Percentiles rank a stretch among this genome's conserved stretches.
phyloP scores from a whole-genome alignment of 768 basidiomycete genomes.

The Pleurotus djamor region DNA sequence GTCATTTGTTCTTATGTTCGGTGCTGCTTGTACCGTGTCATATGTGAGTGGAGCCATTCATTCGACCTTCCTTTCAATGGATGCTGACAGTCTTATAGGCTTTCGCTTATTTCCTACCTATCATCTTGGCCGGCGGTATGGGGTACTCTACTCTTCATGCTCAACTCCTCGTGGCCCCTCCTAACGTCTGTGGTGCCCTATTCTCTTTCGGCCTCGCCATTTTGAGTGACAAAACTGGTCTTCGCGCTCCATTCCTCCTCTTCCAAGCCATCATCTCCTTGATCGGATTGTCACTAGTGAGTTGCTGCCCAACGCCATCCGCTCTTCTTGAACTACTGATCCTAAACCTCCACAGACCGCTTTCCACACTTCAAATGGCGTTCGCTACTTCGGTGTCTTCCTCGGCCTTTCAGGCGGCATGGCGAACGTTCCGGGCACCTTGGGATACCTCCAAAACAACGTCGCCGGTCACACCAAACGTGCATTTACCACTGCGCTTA shows the following conservation, averaged over 20 bases:
- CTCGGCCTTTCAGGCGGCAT: slow-evolving; percentile 30
- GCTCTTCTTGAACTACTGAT: background rate
- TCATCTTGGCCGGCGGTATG: slow-evolving; percentile 28
- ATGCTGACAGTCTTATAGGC: background rate
- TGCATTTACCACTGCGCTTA: slow-evolving; percentile 32
- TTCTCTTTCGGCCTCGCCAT: slow-evolving; percentile 33
- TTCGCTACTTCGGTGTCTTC: slow-evolving; percentile 20
- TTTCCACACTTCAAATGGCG: slow-evolving; percentile 1
- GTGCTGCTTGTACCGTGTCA: slow-evolving; percentile 26
- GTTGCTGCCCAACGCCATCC: too few species aligned
- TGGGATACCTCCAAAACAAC: slow-evolving; percentile 26
- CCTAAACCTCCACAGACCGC: background rate
- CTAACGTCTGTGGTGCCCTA: slow-evolving; percentile 29
- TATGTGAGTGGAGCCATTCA: slow-evolving; percentile 20
- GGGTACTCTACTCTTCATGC: slow-evolving; percentile 25
- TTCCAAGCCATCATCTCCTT: slow-evolving; percentile 28
- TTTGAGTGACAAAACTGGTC: slow-evolving; percentile 30
- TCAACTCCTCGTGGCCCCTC: slow-evolving; percentile 31
- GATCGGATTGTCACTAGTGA: slow-evolving; percentile 25
- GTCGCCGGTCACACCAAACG: slow-evolving; percentile 34
- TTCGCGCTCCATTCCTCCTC: slow-evolving; percentile 29
- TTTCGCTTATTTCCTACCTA: slow-evolving; percentile 28
- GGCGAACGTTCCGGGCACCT: slow-evolving; percentile 29
- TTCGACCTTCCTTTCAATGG: too few species aligned
- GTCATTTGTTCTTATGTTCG: slow-evolving; percentile 29